Evolutionary conservation across 768 basidiomycete species (phyloP), one percentile per base, ranked within the genome.

Genomic region (Pisolithus microcarpus): DNA sequence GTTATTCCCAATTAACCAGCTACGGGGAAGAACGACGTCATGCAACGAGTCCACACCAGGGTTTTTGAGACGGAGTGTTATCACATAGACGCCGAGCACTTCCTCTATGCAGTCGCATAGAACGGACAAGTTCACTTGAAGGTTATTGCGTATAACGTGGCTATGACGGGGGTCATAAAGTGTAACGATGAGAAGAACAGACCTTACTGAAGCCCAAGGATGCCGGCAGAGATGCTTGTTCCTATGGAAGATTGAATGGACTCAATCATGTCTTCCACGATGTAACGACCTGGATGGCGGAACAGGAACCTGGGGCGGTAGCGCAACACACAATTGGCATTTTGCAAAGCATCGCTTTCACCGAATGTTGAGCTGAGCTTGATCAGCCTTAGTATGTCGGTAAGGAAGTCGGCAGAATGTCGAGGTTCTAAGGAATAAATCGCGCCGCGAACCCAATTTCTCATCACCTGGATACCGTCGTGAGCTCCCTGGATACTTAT

Each of bases 31-130:
- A 5, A 75, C 73, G 26, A 80, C 55, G 16, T 70, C 67, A 58
- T 83, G 75, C 0, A 80, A 60, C 42, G 40, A 46, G 3, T 18
- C 49, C 0, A 38, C 52, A 4, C 15, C 21, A 6, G 21, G 19
- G 24, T 23, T 53, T 36, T 26, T 57, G 55, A 50, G 63, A 59
- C 61, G 63, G 38, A 59, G 58, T 1, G 68, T 66, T 2, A 83
- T 48, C 5, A 77, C 64, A 6, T 72, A 56, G 13, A 67, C 68
- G 7, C 68, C 68, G 43, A 75, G 73, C 2, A 84, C 59, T 9
- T 63, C 62, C 38, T 85, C 84, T n/a, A 80, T 52, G 40, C 75
- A 64, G 49, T 77, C 72, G 50, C 80, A 84, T 4, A 85, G 61
- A 9, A 76, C 67, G 18, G 68, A 66, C 24, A 77, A 64, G 38